A percentile compares a stretch with the other conserved stretches of the same genome.
Conservation (phyloP, 192 early-diverging fungal genomes). For the Gigaspora rosea region DNA sequence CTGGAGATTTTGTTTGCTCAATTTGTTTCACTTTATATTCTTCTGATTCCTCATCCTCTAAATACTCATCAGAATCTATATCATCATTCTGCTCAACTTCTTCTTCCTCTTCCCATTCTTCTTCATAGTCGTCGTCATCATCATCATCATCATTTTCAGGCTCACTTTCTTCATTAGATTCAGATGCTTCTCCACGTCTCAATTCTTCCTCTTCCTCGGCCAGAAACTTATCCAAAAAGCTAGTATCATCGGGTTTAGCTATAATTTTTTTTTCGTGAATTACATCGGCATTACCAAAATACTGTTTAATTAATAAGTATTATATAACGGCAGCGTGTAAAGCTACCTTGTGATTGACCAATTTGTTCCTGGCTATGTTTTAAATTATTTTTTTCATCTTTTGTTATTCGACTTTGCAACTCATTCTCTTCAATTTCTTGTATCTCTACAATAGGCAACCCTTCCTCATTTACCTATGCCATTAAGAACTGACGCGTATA, state of each 20-base stretch:
- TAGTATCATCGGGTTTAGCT: slow-evolving; percentile 41
- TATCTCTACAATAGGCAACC: slow-evolving; percentile 62
- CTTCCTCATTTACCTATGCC: slow-evolving; percentile 72
- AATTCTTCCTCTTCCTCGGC: slow-evolving; percentile 57
- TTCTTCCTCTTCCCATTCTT: slow-evolving; percentile 30
- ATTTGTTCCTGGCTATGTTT: not conserved
- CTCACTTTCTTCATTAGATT: slow-evolving; percentile 40
- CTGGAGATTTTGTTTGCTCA: too few species aligned
- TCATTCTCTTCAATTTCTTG: slow-evolving; percentile 44
- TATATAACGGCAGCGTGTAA: slow-evolving; percentile 40
- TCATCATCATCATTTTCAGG: slow-evolving; percentile 38
- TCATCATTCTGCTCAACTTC: too few species aligned
- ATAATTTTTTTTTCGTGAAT: slow-evolving; percentile 31
- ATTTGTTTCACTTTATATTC: too few species aligned
- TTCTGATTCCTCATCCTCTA: too few species aligned
- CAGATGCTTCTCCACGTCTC: slow-evolving; percentile 51
- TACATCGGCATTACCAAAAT: not conserved
- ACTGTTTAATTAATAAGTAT: slow-evolving; percentile 30
- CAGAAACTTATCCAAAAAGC: slow-evolving; percentile 37
- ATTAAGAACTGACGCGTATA: not conserved
- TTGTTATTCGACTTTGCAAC: slow-evolving; percentile 33
- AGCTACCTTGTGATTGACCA: not conserved
- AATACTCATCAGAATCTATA: too few species aligned
- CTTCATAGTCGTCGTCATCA: slow-evolving; percentile 45
- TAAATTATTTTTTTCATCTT: slow-evolving; percentile 26